phyloP scores from a whole-genome alignment of 768 basidiomycete species.

The Rhizopogon vinicolor region DNA sequence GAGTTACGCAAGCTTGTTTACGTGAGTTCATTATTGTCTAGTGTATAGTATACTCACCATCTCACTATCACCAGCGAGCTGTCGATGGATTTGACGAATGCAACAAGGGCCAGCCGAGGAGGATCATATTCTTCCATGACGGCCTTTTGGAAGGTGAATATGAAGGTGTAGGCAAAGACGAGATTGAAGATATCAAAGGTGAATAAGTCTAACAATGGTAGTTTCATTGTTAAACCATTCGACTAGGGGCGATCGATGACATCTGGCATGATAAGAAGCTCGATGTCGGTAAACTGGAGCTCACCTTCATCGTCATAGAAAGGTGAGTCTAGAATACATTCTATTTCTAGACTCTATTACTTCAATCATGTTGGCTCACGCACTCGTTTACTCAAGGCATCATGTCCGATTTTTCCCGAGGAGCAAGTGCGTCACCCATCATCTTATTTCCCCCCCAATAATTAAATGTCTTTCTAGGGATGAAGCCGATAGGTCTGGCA shows the following conservation, averaged over 20 bases:
- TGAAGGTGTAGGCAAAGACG: conserved; percentile 31
- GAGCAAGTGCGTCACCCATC: conserved; percentile 3
- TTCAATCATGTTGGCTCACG: background rate
- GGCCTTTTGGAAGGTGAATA: conserved; percentile 55
- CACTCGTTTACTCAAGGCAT: conserved; percentile 31
- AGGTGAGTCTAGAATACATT: conserved; percentile 23
- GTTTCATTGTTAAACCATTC: background rate
- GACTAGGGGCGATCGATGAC: conserved; percentile 22
- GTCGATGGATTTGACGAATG: background rate
- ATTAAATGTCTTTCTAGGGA: conserved; percentile 4
- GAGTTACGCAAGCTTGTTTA: conserved; percentile 36
- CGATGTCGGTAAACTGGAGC: conserved; percentile 23
- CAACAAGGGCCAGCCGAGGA: conserved; percentile 13
- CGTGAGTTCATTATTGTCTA: conserved; percentile 14
- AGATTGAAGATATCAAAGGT: conserved; percentile 45
- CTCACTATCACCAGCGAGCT: background rate
- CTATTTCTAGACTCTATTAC: too few relatives aligned
- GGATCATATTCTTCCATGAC: conserved; percentile 43
- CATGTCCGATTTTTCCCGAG: conserved; percentile 48
- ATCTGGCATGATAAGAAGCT: conserved; percentile 16
- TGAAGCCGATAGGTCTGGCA: conserved; percentile 38
- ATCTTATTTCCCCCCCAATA: background rate
- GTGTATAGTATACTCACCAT: conserved; percentile 6
- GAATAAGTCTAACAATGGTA: background rate
- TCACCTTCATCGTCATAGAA: conserved; percentile 63